Conservation (phyloP, 345 rosid genomes). For the Hypericum perforatum region DNA sequence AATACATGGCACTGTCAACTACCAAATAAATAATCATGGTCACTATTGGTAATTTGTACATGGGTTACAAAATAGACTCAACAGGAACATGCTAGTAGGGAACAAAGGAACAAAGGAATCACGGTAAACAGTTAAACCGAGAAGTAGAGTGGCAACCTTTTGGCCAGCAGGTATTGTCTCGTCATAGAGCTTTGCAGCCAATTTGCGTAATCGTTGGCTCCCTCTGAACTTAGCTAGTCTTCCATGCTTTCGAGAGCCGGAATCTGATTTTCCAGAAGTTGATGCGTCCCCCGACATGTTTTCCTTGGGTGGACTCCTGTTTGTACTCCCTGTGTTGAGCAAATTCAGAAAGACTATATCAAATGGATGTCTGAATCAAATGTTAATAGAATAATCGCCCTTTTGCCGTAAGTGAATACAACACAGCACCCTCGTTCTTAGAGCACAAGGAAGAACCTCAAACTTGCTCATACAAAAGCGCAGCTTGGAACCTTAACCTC, state of each 20-base stretch:
- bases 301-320: constrained; percentile 5
- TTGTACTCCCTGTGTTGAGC: constrained; percentile 8
- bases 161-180: constrained; percentile 36
- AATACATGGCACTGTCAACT: too few relatives aligned
- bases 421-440: too few relatives aligned
- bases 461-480: too few relatives aligned
- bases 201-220: constrained; percentile 12
- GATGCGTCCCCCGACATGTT: constrained; percentile 19
- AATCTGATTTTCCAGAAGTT: constrained; percentile 17
- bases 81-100: neutral
- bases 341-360: constrained; percentile 1
- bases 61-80: too few relatives aligned
- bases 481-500: too few relatives aligned
- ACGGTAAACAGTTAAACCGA: neutral
- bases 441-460: too few relatives aligned
- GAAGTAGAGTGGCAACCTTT: constrained; percentile 24
- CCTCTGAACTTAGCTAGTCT: constrained; percentile 8
- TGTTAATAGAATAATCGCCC: too few relatives aligned
- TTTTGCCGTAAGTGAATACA: too few relatives aligned
- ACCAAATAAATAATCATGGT: too few relatives aligned
- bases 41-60: too few relatives aligned
- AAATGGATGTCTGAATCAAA: neutral
- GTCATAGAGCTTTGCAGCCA: constrained; percentile 30
- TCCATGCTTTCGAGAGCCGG: constrained; percentile 12
- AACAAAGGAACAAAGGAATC: neutral